Base-by-base conservation (phyloP, 495 filamentous ascomycete species). In the Podospora didyma region DNA sequence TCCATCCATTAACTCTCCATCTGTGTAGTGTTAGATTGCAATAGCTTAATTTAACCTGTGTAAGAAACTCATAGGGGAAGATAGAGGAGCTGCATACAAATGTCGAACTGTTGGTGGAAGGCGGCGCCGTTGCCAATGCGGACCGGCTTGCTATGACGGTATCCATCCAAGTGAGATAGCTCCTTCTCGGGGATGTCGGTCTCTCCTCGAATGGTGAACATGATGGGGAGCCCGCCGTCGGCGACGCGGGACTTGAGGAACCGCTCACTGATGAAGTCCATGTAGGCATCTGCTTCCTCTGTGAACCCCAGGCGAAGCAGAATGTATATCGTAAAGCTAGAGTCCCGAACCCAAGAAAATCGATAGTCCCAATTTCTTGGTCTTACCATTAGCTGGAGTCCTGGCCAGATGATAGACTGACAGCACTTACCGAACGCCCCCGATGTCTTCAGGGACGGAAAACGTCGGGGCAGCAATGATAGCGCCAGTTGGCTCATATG, bases 341-440 rank as follows among this genome's bases (percentile, higher is more conserved):
- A 83, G 65, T 90, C 87, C 31, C 87, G 78, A 41, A 90, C 84
- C 87, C 87, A 90, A 39, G 79, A 86, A 67, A 80, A 90, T 9
- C 87, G 79, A 63, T 90, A 90, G 62, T 90, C 86, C 86, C 86
- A 89, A 60, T 89, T 90, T n/a, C 86, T 80, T 57, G 44, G 11
- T 20, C 20, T 11, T 19, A 3, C 31, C 26, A 39, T 60, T 54
- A 53, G 50, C 20, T 31, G 35, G 14, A 7, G 9, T 49, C 11
- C 7, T 35, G 24, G 16, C n/a, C 14, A 24, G n/a, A 21, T 20
- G 6, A 17, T 17, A 19, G 22, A 24, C 21, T 19, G 22, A 19
- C 31, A 14, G 35, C 42, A 61, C 70, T 57, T 58, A 78, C 74
- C 78, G 65, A 14, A 75, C 71, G 28, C 87, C 87, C 5, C 86